Conservation (phyloP, 768 basidiomycete genomes). For the Auricularia sp. region DNA sequence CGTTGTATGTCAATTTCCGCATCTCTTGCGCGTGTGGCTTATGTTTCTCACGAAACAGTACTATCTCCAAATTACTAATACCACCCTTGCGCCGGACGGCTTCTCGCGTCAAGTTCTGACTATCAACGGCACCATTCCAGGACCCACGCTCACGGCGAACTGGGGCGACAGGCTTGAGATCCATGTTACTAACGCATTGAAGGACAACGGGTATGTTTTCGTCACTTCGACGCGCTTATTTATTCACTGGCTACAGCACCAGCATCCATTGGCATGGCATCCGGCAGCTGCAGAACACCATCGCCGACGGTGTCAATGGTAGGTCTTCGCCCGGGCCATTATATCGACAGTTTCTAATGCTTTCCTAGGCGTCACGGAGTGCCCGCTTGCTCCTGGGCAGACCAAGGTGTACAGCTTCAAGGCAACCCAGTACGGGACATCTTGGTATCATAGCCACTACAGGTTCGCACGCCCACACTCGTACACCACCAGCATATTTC, state of each 20-base stretch:
- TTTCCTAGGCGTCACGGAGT: neutral
- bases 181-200: neutral
- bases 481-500: too few species aligned
- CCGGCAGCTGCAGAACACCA: neutral
- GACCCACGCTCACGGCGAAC: neutral
- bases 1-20: neutral
- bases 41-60: neutral
- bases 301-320: neutral
- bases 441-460: neutral
- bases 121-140: neutral
- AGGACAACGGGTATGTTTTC: neutral
- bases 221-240: neutral
- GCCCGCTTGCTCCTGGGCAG: neutral
- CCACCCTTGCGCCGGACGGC: neutral
- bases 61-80: neutral
- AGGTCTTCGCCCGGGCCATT: too few species aligned
- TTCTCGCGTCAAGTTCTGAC: neutral
- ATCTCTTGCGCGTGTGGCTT: neutral
- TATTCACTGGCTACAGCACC: neutral
- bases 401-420: neutral
- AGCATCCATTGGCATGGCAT: conserved; percentile 1
- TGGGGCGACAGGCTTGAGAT: neutral
- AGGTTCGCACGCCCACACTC: neutral
- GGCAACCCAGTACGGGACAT: neutral
- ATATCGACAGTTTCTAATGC: too few species aligned